A percentile compares a stretch with the other conserved stretches of the same genome.
Conservation (phyloP, 169 alveolate genomes). For the Plasmodium ovale region DNA sequence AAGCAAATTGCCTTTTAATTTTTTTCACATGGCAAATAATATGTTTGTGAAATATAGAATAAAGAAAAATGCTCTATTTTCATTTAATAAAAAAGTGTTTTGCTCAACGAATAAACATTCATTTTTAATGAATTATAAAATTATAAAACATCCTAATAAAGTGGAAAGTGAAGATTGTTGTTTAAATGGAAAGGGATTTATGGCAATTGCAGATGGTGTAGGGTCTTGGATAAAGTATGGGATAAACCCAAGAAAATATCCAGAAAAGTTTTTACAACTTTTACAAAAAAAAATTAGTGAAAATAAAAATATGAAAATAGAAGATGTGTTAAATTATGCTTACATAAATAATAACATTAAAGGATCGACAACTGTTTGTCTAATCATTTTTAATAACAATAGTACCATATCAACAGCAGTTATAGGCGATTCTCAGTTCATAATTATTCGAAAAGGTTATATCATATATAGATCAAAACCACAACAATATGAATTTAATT, state of each 20-base stretch:
- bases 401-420: constrained; percentile 47
- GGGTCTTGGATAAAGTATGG: constrained; percentile 38
- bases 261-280: constrained; percentile 36
- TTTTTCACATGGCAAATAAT: constrained; percentile 39
- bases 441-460: constrained; percentile 25
- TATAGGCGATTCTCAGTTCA: constrained; percentile 48
- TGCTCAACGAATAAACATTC: constrained; percentile 8
- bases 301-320: constrained; percentile 31
- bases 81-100: constrained; percentile 21
- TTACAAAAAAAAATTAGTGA: constrained; percentile 34
- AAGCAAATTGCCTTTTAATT: constrained; percentile 28
- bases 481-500: constrained; percentile 18
- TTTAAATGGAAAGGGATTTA: constrained; percentile 33
- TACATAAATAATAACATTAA: constrained; percentile 32
- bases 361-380: constrained; percentile 59
- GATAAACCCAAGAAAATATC: constrained; percentile 45
- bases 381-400: constrained; percentile 33
- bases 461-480: constrained; percentile 27
- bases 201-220: constrained; percentile 58
- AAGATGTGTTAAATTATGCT: constrained; percentile 57
- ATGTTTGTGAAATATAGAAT: constrained; percentile 34
- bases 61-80: constrained; percentile 4
- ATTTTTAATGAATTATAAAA: constrained; percentile 36
- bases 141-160: constrained; percentile 54
- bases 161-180: constrained; percentile 58